Evolutionary conservation across 2,329 filamentous ascomycete species (phyloP).

Genomic region (Alternaria arbusti): DNA sequence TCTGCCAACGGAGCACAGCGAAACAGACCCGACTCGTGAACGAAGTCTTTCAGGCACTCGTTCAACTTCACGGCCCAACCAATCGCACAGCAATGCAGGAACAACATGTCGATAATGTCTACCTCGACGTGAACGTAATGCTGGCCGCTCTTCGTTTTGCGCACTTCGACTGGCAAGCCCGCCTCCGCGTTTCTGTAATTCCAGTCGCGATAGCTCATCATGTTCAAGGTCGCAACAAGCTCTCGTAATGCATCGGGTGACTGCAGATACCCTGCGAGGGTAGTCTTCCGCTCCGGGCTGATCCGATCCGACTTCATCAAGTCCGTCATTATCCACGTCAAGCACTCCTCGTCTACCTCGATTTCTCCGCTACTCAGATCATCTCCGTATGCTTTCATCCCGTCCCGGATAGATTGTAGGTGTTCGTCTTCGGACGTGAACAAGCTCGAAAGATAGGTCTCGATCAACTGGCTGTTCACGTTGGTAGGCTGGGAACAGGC

Average conservation of each 20-base stretch:
- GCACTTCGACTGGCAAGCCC: conserved; percentile 31
- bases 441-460: conserved; percentile 26
- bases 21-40: conserved; percentile 4
- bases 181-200: conserved; percentile 26
- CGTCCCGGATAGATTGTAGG: conserved; percentile 17
- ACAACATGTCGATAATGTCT: conserved; percentile 36
- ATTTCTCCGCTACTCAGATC: conserved; percentile 16
- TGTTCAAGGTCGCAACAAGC: conserved; percentile 29
- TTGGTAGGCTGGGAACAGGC: conserved; percentile 22
- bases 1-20: not conserved
- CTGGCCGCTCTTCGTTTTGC: conserved; percentile 28
- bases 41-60: conserved; percentile 8
- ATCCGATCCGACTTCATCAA: conserved; percentile 58
- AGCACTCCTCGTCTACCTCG: conserved; percentile 50
- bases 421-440: conserved; percentile 10
- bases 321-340: conserved; percentile 57
- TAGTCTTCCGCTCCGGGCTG: conserved; percentile 55
- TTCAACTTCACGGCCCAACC: conserved; percentile 32
- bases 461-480: conserved; percentile 24
- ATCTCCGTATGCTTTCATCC: conserved; percentile 20
- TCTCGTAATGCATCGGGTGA: conserved; percentile 30
- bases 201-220: conserved; percentile 35
- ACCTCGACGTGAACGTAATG: conserved; percentile 34
- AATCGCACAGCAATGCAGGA: conserved; percentile 30
- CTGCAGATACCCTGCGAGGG: conserved; percentile 34